Evolutionary conservation across 2,329 filamentous ascomycete species (phyloP), one percentile per base, ranked within the genome.

Genomic region (Fusarium guadeloupense): DNA sequence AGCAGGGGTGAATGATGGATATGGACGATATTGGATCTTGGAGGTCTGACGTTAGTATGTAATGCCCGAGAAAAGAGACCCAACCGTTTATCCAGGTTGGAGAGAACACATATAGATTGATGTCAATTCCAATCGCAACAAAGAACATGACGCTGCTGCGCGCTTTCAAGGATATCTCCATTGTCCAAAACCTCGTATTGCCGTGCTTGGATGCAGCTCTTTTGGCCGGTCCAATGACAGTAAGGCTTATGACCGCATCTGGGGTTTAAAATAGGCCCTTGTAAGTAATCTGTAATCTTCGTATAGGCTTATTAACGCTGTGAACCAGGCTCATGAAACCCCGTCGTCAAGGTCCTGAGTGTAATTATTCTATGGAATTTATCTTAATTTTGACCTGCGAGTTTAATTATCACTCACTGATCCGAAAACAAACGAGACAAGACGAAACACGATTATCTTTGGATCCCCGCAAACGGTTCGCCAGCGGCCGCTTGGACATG

Each of bases 1-100:
- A 54, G 42, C 52, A 65, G 62, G 54, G 56, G 48, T 43, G 20
- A 21, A 30, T 37, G 52, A 65, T 56, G 38, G 47, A 65, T 66
- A 59, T 44, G 47, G 52, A 33, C 16, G 39, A n/a, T 17, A 26
- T 33, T 37, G 41, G n/a, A n/a, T n/a, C n/a, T n/a, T 45, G 41
- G 45, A 61, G 50, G 46, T 49, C 20, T 23, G 4, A 28, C 30
- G 55, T 28, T 37, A 42, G 50, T 56, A 47, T 53, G 55, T 26
- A 35, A 16, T 46, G 21, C 10, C 37, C 43, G 16, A 34, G 28
- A 56, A 20, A 38, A 41, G 53, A 44, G 53, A 47, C 21, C 19
- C 21, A 16, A 20, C 21, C 58, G 28, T 42, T 30, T 42, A 48
- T 10, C 45, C 34, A 48, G 39, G 16, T 35, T 50, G 23, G 38